phyloP scores from a whole-genome alignment of 164 flowering plant species.

The Chimonanthus salicifolius region DNA sequence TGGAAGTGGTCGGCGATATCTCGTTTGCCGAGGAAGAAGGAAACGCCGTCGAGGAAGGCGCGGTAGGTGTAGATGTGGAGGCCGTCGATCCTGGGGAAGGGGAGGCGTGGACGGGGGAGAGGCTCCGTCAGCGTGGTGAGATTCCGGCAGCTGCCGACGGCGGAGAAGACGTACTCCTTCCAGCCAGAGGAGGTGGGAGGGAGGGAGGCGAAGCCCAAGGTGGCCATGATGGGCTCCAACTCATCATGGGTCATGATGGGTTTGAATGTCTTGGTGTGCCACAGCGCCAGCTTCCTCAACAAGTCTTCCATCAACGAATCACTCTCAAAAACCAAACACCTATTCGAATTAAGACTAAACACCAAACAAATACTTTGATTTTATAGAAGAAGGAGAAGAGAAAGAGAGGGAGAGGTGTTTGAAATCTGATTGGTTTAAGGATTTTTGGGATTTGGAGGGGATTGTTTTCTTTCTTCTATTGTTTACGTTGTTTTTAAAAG shows the following conservation, averaged over 20 bases:
- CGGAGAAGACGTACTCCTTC: slow-evolving; percentile 41
- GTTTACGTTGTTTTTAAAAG: not conserved
- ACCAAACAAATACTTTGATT: no score
- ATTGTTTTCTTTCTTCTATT: not conserved
- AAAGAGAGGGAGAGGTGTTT: not conserved
- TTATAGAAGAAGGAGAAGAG: no score
- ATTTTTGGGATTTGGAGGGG: not conserved
- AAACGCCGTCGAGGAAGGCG: slow-evolving; percentile 56
- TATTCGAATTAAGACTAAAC: no score
- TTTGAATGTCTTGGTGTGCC: slow-evolving; percentile 54
- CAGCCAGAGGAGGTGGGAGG: slow-evolving; percentile 20
- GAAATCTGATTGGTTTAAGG: not conserved
- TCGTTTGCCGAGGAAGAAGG: slow-evolving; percentile 34
- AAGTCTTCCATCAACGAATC: slow-evolving; percentile 32
- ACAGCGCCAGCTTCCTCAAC: slow-evolving; percentile 51
- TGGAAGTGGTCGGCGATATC: slow-evolving; percentile 57
- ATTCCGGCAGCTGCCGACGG: slow-evolving; percentile 11
- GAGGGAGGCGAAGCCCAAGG: slow-evolving; percentile 40
- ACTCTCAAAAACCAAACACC: not conserved
- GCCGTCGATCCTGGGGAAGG: slow-evolving; percentile 62
- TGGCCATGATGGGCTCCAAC: slow-evolving; percentile 57
- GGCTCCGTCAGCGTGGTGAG: slow-evolving; percentile 1
- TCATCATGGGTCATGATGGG: slow-evolving; percentile 68
- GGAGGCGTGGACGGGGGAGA: slow-evolving; percentile 40
- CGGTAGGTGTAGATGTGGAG: slow-evolving; percentile 50